phyloP scores from a whole-genome alignment of 108 stramenopile genomes.

The Skeletonema marinoi region DNA sequence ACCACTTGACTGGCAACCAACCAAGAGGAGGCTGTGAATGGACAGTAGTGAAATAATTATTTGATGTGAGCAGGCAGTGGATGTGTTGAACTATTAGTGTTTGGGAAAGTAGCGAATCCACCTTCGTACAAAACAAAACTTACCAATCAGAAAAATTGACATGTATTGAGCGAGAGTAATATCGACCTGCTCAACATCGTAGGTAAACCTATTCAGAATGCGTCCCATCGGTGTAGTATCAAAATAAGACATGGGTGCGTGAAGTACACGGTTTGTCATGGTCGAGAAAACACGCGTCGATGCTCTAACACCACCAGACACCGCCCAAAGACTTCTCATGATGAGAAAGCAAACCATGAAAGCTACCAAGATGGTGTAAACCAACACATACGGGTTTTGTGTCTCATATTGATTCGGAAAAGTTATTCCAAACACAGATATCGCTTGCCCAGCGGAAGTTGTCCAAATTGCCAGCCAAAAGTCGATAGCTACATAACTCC shows the following conservation, averaged over 20 bases:
- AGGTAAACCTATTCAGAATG: slow-evolving; percentile 88
- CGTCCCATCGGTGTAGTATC: slow-evolving; percentile 92
- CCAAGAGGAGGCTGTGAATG: slow-evolving; percentile 2
- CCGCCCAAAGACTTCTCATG: slow-evolving; percentile 46
- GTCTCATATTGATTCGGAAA: slow-evolving; percentile 65
- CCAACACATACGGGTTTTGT: slow-evolving; percentile 57
- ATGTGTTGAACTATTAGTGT: too few relatives aligned
- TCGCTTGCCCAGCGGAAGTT: slow-evolving; percentile 35
- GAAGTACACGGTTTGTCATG: slow-evolving; percentile 53
- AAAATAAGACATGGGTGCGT: slow-evolving; percentile 80
- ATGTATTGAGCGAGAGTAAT: slow-evolving; percentile 60
- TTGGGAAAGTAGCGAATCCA: too few relatives aligned
- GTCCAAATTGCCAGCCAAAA: slow-evolving; percentile 83
- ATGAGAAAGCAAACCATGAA: slow-evolving; percentile 38
- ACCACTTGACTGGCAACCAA: slow-evolving; percentile 18
- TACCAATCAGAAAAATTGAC: slow-evolving; percentile 12
- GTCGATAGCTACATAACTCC: slow-evolving; percentile 67
- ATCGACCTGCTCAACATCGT: slow-evolving; percentile 21
- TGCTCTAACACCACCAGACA: slow-evolving; percentile 48
- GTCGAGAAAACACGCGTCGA: slow-evolving; percentile 37
- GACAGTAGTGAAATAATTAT: too few relatives aligned
- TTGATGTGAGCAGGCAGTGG: too few relatives aligned
- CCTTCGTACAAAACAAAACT: too few relatives aligned
- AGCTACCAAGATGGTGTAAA: slow-evolving; percentile 43
- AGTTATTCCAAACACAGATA: slow-evolving; percentile 44